phyloP scores from a whole-genome alignment of 176 grass and related monocot species.

The Eremochloa ophiuroides region DNA sequence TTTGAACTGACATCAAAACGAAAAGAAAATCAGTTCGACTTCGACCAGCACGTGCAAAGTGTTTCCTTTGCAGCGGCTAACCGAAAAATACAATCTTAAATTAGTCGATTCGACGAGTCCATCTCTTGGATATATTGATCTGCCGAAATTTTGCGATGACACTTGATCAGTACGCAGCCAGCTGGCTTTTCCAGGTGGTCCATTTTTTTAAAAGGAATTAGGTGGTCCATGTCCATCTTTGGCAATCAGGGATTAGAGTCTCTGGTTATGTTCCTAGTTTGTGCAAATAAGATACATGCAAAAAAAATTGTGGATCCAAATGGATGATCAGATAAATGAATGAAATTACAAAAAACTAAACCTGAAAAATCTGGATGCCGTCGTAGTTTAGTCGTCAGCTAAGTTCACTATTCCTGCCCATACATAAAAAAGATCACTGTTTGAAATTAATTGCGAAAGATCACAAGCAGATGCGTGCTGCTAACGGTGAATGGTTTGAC shows the following conservation, averaged over 20 bases:
- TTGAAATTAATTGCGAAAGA: neutral
- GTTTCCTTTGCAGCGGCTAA: neutral
- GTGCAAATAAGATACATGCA: neutral
- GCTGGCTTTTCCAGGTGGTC: neutral
- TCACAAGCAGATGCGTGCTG: neutral
- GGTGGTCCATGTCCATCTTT: no score
- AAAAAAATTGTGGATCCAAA: neutral
- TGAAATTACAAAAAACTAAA: neutral
- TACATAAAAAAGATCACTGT: neutral
- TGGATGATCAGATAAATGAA: neutral
- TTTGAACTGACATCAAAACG: neutral
- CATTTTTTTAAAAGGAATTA: no score
- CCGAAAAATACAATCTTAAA: neutral
- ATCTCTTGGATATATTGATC: neutral
- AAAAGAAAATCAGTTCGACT: neutral
- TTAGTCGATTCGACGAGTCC: neutral
- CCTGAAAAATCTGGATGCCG: neutral
- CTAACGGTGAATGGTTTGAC: neutral
- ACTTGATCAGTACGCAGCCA: neutral
- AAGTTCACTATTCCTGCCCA: neutral
- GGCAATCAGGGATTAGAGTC: neutral
- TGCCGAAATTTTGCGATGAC: neutral
- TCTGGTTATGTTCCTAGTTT: neutral
- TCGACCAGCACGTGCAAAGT: neutral
- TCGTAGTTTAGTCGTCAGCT: neutral